A percentile compares a stretch with the other conserved stretches of the same genome.
Evolutionary conservation across 1,139 yeast genomes (phyloP).

Genomic region (Yamadazyma taylorii): DNA sequence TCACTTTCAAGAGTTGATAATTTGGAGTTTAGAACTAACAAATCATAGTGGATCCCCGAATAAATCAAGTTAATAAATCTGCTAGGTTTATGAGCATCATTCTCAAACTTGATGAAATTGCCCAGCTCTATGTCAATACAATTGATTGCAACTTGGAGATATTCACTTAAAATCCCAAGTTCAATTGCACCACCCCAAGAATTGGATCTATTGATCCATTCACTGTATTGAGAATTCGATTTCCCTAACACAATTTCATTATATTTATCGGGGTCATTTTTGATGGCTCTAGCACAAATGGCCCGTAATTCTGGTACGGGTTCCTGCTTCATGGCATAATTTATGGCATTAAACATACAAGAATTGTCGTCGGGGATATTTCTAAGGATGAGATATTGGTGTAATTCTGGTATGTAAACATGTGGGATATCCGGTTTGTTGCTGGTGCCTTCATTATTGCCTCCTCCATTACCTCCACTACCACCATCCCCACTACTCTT

Average conservation of each 20-base stretch:
- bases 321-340: slow-evolving; percentile 45
- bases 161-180: slow-evolving; percentile 59
- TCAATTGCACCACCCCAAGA: slow-evolving; percentile 93
- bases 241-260: slow-evolving; percentile 62
- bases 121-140: slow-evolving; percentile 72
- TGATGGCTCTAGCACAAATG: slow-evolving; percentile 48
- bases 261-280: slow-evolving; percentile 44
- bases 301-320: slow-evolving; percentile 45
- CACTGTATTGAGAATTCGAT: slow-evolving; percentile 48
- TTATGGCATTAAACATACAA: slow-evolving; percentile 70
- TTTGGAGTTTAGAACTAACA: slow-evolving; percentile 45
- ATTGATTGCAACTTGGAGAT: slow-evolving; percentile 53
- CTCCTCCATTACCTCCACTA: no score
- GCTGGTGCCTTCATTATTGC: no score
- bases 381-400: slow-evolving; percentile 45
- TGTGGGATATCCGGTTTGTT: slow-evolving; percentile 37
- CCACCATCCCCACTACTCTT: no score
- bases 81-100: slow-evolving; percentile 32
- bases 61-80: slow-evolving; percentile 57
- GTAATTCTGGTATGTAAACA: slow-evolving; percentile 21
- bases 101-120: slow-evolving; percentile 53
- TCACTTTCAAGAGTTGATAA: slow-evolving; percentile 22
- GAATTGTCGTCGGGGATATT: slow-evolving; percentile 80
- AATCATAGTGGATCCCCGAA: slow-evolving; percentile 77
- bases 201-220: slow-evolving; percentile 61